Conservation (phyloP, 805 yeast species). For the Helenozyma rhizophorensis region DNA sequence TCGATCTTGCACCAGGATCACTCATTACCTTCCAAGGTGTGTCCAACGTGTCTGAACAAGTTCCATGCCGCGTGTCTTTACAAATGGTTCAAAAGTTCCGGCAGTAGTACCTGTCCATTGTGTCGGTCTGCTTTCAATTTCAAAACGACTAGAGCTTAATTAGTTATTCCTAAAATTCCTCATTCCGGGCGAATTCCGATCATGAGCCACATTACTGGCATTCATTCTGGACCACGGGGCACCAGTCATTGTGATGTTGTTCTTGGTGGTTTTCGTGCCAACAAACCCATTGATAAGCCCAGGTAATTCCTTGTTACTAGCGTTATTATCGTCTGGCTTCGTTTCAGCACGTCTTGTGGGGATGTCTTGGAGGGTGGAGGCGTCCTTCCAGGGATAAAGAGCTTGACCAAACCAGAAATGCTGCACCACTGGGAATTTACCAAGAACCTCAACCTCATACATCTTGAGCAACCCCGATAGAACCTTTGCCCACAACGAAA, state of each 20-base stretch:
- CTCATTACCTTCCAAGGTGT: slow-evolving; percentile 81
- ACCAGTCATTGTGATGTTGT: slow-evolving; percentile 31
- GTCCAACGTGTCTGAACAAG: slow-evolving; percentile 87
- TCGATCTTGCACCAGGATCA: slow-evolving; percentile 87
- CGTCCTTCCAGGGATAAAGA: slow-evolving; percentile 17
- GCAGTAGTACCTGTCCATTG: slow-evolving; percentile 88
- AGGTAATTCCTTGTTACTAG: slow-evolving; percentile 6
- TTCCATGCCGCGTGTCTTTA: slow-evolving; percentile 95
- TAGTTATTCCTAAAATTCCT: not conserved
- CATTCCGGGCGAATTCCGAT: not conserved
- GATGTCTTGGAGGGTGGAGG: slow-evolving; percentile 5
- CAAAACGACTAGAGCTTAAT: slow-evolving; percentile 16
- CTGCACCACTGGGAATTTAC: slow-evolving; percentile 88
- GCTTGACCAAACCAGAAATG: slow-evolving; percentile 78
- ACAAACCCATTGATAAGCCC: slow-evolving; percentile 20
- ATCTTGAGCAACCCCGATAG: slow-evolving; percentile 92
- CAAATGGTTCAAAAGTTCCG: slow-evolving; percentile 96
- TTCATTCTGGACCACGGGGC: slow-evolving; percentile 36
- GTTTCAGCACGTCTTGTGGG: slow-evolving; percentile 2
- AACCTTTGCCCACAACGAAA: slow-evolving; percentile 77
- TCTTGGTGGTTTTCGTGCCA: slow-evolving; percentile 25
- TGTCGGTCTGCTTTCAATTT: slow-evolving; percentile 71
- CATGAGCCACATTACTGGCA: not conserved
- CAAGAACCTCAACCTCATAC: slow-evolving; percentile 91
- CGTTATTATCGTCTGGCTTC: not conserved